phyloP scores from a whole-genome alignment of 2,329 filamentous ascomycete species.

The Pochonia chlamydosporia region DNA sequence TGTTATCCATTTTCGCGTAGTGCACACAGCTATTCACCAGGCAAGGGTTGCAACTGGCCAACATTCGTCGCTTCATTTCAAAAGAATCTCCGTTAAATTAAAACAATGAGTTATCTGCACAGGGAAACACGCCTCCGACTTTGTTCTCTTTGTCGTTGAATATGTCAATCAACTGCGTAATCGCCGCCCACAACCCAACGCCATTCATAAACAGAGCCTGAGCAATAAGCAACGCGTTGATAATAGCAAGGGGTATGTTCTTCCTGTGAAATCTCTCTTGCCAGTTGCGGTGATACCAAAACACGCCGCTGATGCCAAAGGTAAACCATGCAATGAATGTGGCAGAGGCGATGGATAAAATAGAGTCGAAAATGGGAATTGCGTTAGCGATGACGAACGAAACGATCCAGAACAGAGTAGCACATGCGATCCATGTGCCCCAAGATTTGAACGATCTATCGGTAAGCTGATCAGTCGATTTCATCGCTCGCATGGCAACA shows the following conservation, averaged over 20 bases:
- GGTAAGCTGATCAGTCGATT: slow-evolving; percentile 26
- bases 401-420: slow-evolving; percentile 27
- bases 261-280: slow-evolving; percentile 13
- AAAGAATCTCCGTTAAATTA: too few species aligned
- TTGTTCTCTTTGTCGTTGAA: slow-evolving; percentile 18
- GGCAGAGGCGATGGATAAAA: slow-evolving; percentile 29
- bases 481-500: slow-evolving; percentile 25
- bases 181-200: slow-evolving; percentile 28
- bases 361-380: slow-evolving; percentile 32
- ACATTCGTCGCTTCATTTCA: too few species aligned
- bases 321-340: slow-evolving; percentile 32
- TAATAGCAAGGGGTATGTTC: slow-evolving; percentile 4
- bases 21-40: too few species aligned
- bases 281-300: slow-evolving; percentile 32
- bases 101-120: slow-evolving; percentile 28
- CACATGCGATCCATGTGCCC: slow-evolving; percentile 27
- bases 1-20: too few species aligned
- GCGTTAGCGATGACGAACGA: slow-evolving; percentile 30
- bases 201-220: slow-evolving; percentile 29
- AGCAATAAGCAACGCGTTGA: slow-evolving; percentile 23
- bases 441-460: slow-evolving; percentile 26
- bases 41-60: too few species aligned
- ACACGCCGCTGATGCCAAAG: slow-evolving; percentile 28
- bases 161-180: slow-evolving; percentile 24
- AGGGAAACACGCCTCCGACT: slow-evolving; percentile 26